Evolutionary conservation across 805 yeast species (phyloP), one percentile per base, ranked within the genome.

Genomic region (Metschnikowia drakensbergensis): DNA sequence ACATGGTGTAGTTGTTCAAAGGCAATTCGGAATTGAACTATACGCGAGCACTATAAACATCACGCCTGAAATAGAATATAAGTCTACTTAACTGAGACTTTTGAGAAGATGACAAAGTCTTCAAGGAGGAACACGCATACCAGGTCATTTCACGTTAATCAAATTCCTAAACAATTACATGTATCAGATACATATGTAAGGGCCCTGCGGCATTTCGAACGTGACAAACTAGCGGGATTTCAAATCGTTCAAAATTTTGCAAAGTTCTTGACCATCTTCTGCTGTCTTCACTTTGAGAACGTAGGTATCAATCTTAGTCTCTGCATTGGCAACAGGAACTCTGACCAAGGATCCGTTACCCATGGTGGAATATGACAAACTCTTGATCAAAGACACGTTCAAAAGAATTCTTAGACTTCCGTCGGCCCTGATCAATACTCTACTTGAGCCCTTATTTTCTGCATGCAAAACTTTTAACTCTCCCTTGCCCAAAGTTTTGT

Each of bases 401-500:
- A 92, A 67, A 40, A 92, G 65, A 11, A 90, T 83, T 57, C 96
- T 79, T 35, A 86, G 84, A 35, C 89, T 83, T 28, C 96, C 97
- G 48, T 91, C 98, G 0, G 97, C 88, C 59, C 98, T 81, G 22
- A 92, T 77, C 33, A 92, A 69, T 10, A 88, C 68, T 63, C 98
- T 81, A 3, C 83, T 63, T 61, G 88, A 88, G 23, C 72, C 69
- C 7, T 85, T 82, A 1, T 71, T 75, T 45, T 76, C 76, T 58
- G 84, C 76, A 49, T 77, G 81, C 47, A 92, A 71, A 9, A 92
- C 72, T 59, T 88, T 86, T 57, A 90, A 72, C 44, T 84, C 91
- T 3, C 98, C 98, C 3, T 90, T 72, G 9, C 98, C 98, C 54
- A 77, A 77, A 5, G 81, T 68, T 33, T 72, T 75, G 61, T 86